These are phyloP conservation scores for Chytriomyces sp. DNA, from an alignment of 192 early-diverging fungal genomes.

Conservation along the genomic window DNA sequence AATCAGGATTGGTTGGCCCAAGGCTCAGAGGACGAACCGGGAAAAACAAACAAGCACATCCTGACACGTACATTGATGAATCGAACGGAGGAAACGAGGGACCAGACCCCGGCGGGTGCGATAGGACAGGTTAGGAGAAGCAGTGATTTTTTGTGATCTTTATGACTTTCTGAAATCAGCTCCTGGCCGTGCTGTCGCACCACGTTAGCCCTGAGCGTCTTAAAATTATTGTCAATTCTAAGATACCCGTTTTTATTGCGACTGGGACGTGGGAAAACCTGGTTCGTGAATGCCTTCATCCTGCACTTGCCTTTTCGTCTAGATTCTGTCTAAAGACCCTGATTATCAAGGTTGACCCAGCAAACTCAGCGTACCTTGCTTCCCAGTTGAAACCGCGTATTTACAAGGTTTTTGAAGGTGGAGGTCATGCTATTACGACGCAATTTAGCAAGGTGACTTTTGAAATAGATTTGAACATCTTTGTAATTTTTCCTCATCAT, in stretches of 20 bases:
- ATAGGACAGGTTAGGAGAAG: too few relatives aligned
- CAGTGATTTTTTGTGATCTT: too few relatives aligned
- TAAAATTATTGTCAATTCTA: neutral
- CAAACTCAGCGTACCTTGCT: slow-evolving; percentile 28
- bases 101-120: neutral
- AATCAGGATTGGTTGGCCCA: slow-evolving; percentile 33
- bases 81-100: neutral
- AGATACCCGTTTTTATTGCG: slow-evolving; percentile 17
- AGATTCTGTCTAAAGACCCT: too few relatives aligned
- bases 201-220: slow-evolving; percentile 5
- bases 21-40: neutral
- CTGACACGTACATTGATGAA: neutral
- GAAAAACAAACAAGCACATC: slow-evolving; percentile 7
- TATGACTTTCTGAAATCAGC: too few relatives aligned
- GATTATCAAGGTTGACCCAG: too few relatives aligned
- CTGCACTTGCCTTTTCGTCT: too few relatives aligned
- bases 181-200: slow-evolving; percentile 1
- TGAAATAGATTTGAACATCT: too few relatives aligned
- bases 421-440: neutral
- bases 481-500: too few relatives aligned
- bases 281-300: too few relatives aligned
- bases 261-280: slow-evolving; percentile 34
- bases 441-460: too few relatives aligned
- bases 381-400: neutral
- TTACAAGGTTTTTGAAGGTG: slow-evolving; percentile 2